Evolutionary conservation across 306 rosid genomes (phyloP), one percentile per base, ranked within the genome.

Genomic region (Acacia crassicarpa): DNA sequence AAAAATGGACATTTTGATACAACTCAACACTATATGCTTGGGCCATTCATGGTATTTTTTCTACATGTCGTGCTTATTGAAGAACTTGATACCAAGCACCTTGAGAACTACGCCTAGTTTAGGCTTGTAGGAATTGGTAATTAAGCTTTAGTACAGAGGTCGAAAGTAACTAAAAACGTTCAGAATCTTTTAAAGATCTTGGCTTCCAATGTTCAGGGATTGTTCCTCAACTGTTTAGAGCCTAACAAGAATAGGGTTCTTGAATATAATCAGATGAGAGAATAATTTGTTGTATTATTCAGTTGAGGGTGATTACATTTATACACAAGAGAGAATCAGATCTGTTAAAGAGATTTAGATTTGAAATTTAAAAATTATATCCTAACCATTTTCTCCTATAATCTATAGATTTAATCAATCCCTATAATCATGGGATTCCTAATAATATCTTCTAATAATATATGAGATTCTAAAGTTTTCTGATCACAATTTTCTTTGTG

Each of bases 141-240:
- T 75, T 69, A 67, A 69, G 44, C 53, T 76, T 38, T 46, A 35
- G 19, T 75, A 59, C 59, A 72, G 25, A 8, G 5, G n/a, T 19
- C 11, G 23, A 7, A 16, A 43, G 67, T 80, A 40, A 17, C 49
- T 38, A 43, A 22, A 43, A 68, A 23, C 41, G 38, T 63, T 44
- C 61, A 22, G 65, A 81, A 70, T 72, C 62, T 65, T 72, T 12
- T 63, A 22, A 22, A 30, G 61, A 30, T 68, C 25, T 11, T 62
- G 30, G n/a, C 33, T 63, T 33, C 53, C 8, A 4, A 53, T 56
- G 67, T 32, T 40, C 73, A 69, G 16, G 51, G 63, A 58, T 44
- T 61, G 49, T 63, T 63, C 67, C 76, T 69, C 61, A 63, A 69
- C 12, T 78, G 67, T 77, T 22, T 9, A n/a, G 49, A 25, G 65